These are phyloP conservation scores for Leersia perrieri DNA, from an alignment of 176 grass and related monocot genomes.

Conservation along the genomic window DNA sequence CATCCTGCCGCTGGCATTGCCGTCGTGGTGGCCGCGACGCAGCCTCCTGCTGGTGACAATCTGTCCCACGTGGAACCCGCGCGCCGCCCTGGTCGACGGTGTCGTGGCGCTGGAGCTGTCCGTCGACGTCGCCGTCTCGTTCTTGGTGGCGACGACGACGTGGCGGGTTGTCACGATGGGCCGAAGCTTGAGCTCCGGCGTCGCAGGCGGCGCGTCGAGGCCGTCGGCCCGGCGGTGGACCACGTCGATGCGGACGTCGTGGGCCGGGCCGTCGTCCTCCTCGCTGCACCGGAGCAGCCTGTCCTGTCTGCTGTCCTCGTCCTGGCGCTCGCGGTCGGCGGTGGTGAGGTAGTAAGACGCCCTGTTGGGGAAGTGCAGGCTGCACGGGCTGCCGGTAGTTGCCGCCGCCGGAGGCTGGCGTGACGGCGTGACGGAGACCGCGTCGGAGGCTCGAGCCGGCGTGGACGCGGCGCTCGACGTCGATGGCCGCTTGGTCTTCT, in stretches of 20 bases:
- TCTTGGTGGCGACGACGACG: background rate
- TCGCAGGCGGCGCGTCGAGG: conserved; percentile 40
- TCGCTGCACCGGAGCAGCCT: conserved; percentile 14
- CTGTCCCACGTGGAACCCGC: conserved; percentile 35
- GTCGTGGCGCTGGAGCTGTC: conserved; percentile 34
- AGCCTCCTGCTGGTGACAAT: background rate
- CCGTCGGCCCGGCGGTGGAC: conserved; percentile 31
- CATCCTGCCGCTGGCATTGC: background rate
- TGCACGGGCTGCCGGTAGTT: background rate
- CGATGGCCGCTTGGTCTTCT: conserved; percentile 41
- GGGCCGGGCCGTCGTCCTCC: background rate
- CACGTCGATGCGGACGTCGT: conserved; percentile 42
- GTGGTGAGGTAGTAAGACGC: conserved; percentile 67
- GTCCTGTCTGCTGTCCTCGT: conserved; percentile 7
- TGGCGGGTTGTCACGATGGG: conserved; percentile 66
- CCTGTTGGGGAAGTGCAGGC: conserved; percentile 54
- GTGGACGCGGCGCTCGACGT: background rate
- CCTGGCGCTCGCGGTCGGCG: conserved; percentile 39
- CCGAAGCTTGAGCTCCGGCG: conserved; percentile 67
- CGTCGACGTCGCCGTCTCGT: background rate
- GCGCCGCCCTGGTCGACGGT: conserved; percentile 41
- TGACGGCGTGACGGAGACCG: background rate
- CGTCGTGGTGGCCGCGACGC: background rate
- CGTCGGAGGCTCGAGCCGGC: background rate
- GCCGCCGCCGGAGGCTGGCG: background rate